Evolutionary conservation across 176 grass and related monocot species (phyloP), one percentile per base, ranked within the genome.

Genomic region (Pontederia paniculata): DNA sequence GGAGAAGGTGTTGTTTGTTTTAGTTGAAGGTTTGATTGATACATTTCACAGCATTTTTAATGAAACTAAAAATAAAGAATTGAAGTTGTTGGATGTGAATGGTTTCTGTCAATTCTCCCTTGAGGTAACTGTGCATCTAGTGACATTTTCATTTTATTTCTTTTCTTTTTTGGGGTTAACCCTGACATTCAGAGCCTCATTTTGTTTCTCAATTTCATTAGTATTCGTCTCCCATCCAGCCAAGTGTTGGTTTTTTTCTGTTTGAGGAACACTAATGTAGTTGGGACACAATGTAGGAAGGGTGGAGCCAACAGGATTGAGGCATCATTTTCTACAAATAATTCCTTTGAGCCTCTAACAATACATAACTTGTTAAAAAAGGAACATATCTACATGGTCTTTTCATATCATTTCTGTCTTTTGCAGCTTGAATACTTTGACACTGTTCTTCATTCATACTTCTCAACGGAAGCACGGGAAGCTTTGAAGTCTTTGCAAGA

Each of bases 71-170:
- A 74, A 72, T 67, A 91, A 82, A 75, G 87, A 79, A 57, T 73
- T 98, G 19, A 98, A 76, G 73, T 57, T 71, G 44, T 73, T 93
- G 49, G 94, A 93, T 62, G 62, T 83, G 21, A 93, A 84, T 56
- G 94, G 94, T 71, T 98, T 98, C 77, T 98, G 83, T 77, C 94
- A 98, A 67, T 77, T 98, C 54, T 88, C 88, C 83, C 83, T 98
- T 60, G 94, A 98, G 94, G 94, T 93, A 68, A 31, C 49, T 59
- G 46, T 8, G 28, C 3, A 37, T 37, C 28, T 37, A 6, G 28
- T 37, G 7, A 37, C 3, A 37, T 37, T 37, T 37, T 37, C 28
- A 2, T 37, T 1, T n/a, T n/a, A n/a, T 37, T 37, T 37, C 28
- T 37, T 37, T 37, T 37, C n/a, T 37, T 6, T 37, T 37, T 37